Base-by-base conservation (phyloP, 2,329 filamentous ascomycete species). In the Arthrobotrys sphaeroides region DNA sequence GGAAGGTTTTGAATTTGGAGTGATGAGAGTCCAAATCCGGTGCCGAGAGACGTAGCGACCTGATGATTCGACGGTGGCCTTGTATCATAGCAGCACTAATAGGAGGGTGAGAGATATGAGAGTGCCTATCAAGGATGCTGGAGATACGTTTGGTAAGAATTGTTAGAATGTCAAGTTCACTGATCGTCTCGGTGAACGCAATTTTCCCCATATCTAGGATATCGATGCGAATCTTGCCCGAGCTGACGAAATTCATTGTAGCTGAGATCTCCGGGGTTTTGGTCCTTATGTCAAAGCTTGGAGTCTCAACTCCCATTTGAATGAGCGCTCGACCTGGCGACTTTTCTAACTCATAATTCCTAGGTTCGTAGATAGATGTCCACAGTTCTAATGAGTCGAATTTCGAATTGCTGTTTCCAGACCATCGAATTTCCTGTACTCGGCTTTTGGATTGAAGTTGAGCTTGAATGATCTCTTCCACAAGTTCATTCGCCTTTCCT, bases 401-500 rank as follows among this genome's bases (percentile, higher is more conserved):
- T 45, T 75, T 75, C n/a, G 72, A 75, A 22, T 75, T 69, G 10
- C 64, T 67, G 20, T 77, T 69, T 18, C 67, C 67, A 3, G 73
- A 72, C 73, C 65, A 72, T 45, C 73, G 64, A 12, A 55, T 70
- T 53, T 77, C 73, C 20, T 70, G 67, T 4, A 77, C 16, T 24
- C 67, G 31, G 12, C 20, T 59, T 24, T 77, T 77, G 2, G 90
- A 91, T 82, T 97, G 94, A 12, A 97, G 89, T 77, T 90, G 89
- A 6, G 94, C 93, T 83, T 94, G 96, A 53, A 90, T 88, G 10
- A 97, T 86, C 78, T 98, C 95, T 82, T 98, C 94, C 26, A 89
- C 89, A 83, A 92, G 90, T 75, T 90, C 91, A 16, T 86, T 84
- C 0, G 91, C 92, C 81, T 90, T 94, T 24, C 89, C 90, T 80